phyloP scores from a whole-genome alignment of 345 rosid species.

The Kernera saxatilis region DNA sequence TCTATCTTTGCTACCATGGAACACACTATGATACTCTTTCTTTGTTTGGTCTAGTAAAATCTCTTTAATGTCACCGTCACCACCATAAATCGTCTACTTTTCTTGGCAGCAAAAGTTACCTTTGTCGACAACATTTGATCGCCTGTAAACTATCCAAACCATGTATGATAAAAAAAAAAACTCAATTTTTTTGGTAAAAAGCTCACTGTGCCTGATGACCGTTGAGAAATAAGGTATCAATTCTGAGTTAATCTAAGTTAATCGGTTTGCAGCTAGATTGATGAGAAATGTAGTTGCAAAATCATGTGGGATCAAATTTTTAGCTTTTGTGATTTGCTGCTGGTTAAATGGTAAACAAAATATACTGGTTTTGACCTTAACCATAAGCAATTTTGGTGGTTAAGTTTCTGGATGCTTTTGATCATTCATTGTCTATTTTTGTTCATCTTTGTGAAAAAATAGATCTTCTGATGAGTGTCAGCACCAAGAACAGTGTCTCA shows the following conservation, averaged over 20 bases:
- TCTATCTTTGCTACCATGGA: slow-evolving; percentile 25
- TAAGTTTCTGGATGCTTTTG: slow-evolving; percentile 12
- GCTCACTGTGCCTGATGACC: neutral
- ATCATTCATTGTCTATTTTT: slow-evolving; percentile 11
- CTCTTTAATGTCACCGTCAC: slow-evolving; percentile 33
- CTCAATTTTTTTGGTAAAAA: neutral
- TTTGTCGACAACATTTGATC: slow-evolving; percentile 16
- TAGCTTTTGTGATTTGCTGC: neutral
- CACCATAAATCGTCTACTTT: slow-evolving; percentile 27
- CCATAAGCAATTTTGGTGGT: slow-evolving; percentile 4
- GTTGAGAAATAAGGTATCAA: neutral
- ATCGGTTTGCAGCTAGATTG: neutral
- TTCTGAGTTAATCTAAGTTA: neutral
- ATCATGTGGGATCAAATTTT: neutral
- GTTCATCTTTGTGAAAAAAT: slow-evolving; percentile 17
- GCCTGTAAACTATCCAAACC: neutral
- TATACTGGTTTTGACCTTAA: neutral
- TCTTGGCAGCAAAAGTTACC: slow-evolving; percentile 29
- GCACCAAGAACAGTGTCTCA: slow-evolving; percentile 19
- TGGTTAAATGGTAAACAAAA: neutral
- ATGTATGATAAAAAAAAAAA: neutral
- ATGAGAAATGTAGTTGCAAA: neutral
- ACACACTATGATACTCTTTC: slow-evolving; percentile 25
- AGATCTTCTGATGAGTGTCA: slow-evolving; percentile 18
- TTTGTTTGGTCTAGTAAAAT: slow-evolving; percentile 23